These are phyloP conservation scores for Saksenaea vasiformis DNA, from an alignment of 371 early-diverging fungal genomes.

Conservation along the genomic window DNA sequence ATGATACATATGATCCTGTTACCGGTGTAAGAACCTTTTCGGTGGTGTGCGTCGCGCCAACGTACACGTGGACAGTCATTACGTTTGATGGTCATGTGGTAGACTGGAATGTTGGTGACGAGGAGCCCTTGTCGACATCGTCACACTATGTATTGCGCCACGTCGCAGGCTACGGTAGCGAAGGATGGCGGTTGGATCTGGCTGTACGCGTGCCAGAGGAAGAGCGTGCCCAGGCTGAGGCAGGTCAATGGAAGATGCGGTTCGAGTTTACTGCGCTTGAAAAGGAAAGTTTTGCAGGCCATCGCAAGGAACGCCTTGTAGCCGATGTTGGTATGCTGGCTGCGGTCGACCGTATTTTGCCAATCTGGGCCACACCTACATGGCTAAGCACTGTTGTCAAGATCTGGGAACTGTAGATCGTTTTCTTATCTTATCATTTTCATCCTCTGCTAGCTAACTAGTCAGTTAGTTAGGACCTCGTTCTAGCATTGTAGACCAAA, in stretches of 20 bases:
- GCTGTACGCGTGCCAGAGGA: conserved; percentile 46
- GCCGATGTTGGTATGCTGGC: conserved; percentile 60
- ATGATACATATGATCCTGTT: conserved; percentile 49
- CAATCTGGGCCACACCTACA: conserved; percentile 64
- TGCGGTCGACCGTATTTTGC: conserved; percentile 48
- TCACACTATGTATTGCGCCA: conserved; percentile 65
- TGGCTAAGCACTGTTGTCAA: conserved; percentile 59
- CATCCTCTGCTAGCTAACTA: neutral
- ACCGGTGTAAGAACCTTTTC: conserved; percentile 58
- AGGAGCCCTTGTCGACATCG: conserved; percentile 34
- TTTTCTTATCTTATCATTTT: neutral
- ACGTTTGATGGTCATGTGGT: conserved; percentile 64
- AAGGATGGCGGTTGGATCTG: conserved; percentile 58
- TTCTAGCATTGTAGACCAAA: neutral
- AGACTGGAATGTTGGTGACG: conserved; percentile 63
- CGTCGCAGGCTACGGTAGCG: conserved; percentile 64
- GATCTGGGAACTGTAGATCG: conserved; percentile 44
- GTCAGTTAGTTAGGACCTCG: neutral
- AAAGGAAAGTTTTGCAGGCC: conserved; percentile 55
- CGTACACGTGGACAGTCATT: conserved; percentile 70
- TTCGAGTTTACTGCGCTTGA: conserved; percentile 57
- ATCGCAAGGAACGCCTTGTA: conserved; percentile 53
- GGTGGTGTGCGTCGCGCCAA: conserved; percentile 53
- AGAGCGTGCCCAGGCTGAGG: conserved; percentile 41
- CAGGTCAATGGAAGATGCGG: conserved; percentile 43